Evolutionary conservation across 495 filamentous ascomycete species (phyloP).

Genomic region (Neurospora sp.): DNA sequence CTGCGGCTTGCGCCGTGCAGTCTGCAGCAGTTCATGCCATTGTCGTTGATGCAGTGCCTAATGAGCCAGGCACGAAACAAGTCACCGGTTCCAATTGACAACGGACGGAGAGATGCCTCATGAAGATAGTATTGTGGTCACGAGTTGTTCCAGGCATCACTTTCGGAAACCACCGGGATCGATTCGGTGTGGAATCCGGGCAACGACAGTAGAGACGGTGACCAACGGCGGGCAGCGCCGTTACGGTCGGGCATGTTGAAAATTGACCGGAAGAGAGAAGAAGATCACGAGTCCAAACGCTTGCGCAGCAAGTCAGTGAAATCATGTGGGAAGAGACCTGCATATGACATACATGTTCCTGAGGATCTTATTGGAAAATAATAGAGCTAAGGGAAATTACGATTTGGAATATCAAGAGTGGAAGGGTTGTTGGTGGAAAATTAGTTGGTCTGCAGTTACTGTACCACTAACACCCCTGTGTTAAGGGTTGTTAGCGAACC

Average conservation of each 20-base stretch:
- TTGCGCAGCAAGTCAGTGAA: not conserved
- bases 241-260: not conserved
- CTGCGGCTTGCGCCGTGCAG: not conserved
- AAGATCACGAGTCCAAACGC: not conserved
- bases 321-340: not conserved
- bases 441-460: not conserved
- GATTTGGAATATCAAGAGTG: not conserved
- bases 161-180: not conserved
- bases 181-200: not conserved
- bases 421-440: not conserved
- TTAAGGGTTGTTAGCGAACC: not conserved
- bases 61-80: not conserved
- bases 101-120: not conserved
- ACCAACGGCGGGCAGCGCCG: not conserved
- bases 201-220: not conserved
- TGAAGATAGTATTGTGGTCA: not conserved
- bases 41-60: not conserved
- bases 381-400: not conserved
- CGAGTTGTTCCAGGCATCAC: slow-evolving; percentile 1
- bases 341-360: not conserved
- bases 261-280: not conserved
- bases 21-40: not conserved
- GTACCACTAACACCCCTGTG: not conserved
- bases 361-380: not conserved
- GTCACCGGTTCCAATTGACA: not conserved